Evolutionary conservation across 768 basidiomycete genomes (phyloP), one percentile per base, ranked within the genome.

Genomic region (Hypholoma sublateritium): DNA sequence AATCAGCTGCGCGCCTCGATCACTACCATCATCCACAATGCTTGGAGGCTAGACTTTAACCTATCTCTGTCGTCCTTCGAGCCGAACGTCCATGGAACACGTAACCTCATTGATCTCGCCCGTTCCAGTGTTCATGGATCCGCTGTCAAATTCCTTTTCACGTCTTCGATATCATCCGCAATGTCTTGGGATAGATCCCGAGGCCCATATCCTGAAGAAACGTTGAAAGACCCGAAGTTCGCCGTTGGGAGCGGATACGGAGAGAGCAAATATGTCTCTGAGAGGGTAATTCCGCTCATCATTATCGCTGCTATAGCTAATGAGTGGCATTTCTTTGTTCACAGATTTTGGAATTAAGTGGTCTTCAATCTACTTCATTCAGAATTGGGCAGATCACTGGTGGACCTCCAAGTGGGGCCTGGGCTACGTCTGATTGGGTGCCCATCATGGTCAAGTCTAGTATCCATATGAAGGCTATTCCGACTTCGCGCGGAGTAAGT

Each of bases 1-100:
- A 14, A 34, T 1, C 46, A 74, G 70, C 55, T 77, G 14, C 63
- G 62, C 12, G 32, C 62, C 25, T 63, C 62, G 5, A 65, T 75
- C 2, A 77, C 69, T 0, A 52, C 62, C 12, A 73, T 81, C 57
- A 71, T 81, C 7, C 78, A 81, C 52, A 76, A 70, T 47, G 78
- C 79, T 1, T 81, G 80, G 80, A 70, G 66, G 17, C 65, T 82
- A 13, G 74, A 82, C 44, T 81, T 81, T 60, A 82, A 80, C 50
- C 39, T 75, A 19, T 58, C 72, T 0, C 60, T 82, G 4, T 68
- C 71, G 7, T 78, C 80, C 0, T 78, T 80, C 41, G 80, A 80
- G 46, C 65, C 73, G 3, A 74, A 67, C 55, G 68, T 82, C 37
- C 62, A 64, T 7, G 76, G 76, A 13, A 73, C 74, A 2, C 71